Conservation (phyloP, 2,329 filamentous ascomycete genomes). For the Neophaeococcomyces mojaviensis region DNA sequence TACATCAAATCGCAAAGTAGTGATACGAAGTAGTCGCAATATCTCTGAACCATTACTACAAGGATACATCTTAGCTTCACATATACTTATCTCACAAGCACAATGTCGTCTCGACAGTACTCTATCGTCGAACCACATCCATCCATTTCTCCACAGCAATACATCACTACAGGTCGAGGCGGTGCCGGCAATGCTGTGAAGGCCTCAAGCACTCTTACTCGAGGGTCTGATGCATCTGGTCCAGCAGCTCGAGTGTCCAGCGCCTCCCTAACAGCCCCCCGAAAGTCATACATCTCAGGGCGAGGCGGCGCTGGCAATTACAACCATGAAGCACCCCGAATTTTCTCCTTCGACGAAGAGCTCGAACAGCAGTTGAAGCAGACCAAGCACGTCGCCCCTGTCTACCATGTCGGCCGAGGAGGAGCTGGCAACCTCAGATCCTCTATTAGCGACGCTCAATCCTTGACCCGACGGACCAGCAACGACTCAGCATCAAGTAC, state of each 20-base stretch:
- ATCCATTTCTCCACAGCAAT: conserved; percentile 42
- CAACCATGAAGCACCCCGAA: conserved; percentile 43
- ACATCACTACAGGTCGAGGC: conserved; percentile 48
- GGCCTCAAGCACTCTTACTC: conserved; percentile 44
- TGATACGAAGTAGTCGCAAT: too few species aligned
- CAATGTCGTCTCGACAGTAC: conserved; percentile 36
- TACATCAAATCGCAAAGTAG: conserved; percentile 1
- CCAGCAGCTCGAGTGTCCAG: conserved; percentile 42
- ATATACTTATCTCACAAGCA: too few species aligned
- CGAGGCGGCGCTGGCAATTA: conserved; percentile 52
- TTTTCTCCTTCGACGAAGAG: conserved; percentile 63
- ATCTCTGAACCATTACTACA: too few species aligned
- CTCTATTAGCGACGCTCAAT: background rate
- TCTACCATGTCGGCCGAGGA: conserved; percentile 58
- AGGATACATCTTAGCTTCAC: too few species aligned
- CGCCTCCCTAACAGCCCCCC: conserved; percentile 33
- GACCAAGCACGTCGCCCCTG: conserved; percentile 47
- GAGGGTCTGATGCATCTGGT: conserved; percentile 35
- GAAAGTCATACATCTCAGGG: conserved; percentile 38
- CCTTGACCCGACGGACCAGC: background rate
- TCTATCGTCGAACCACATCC: conserved; percentile 56
- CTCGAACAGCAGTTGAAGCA: conserved; percentile 50
- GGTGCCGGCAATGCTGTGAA: conserved; percentile 52
- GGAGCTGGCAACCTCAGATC: conserved; percentile 47
- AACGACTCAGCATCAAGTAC: conserved; percentile 6